These are phyloP conservation scores for Solidago caesia DNA, from an alignment of 129 eudicot species.

Conservation along the genomic window DNA sequence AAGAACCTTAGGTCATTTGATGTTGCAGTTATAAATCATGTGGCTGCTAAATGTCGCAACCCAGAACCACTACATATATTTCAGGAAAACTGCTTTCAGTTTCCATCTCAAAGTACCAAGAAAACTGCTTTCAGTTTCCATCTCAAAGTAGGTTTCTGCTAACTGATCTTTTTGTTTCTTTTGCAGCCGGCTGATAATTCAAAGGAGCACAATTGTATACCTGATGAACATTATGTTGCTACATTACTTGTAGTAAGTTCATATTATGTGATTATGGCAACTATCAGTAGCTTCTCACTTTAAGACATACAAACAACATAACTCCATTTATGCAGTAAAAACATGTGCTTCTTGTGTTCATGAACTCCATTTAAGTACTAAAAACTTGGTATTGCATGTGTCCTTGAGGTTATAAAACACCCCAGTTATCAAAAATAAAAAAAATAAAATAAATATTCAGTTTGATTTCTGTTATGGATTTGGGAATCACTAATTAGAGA, in stretches of 20 bases:
- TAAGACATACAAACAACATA: neutral
- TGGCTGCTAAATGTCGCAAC: too few species aligned
- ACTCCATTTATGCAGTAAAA: neutral
- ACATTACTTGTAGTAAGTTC: slow-evolving; percentile 83
- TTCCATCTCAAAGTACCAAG: too few species aligned
- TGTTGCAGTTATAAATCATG: too few species aligned
- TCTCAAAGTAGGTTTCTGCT: neutral
- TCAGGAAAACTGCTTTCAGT: too few species aligned
- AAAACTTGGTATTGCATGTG: neutral
- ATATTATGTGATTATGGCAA: slow-evolving; percentile 6
- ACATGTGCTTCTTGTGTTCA: neutral
- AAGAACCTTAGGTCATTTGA: too few species aligned
- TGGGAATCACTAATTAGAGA: neutral
- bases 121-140: neutral
- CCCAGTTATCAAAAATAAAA: neutral
- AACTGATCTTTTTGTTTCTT: slow-evolving; percentile 12
- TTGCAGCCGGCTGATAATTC: slow-evolving; percentile 73
- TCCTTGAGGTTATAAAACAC: neutral
- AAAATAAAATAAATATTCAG: neutral
- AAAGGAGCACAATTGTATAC: slow-evolving; percentile 95
- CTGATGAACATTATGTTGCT: slow-evolving; percentile 95
- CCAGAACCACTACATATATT: too few species aligned
- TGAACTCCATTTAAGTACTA: neutral
- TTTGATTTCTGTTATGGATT: neutral
- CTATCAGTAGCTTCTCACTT: slow-evolving; percentile 10